Evolutionary conservation across 2,329 filamentous ascomycete species (phyloP), one percentile per base, ranked within the genome.

Genomic region (Graphiopsis chlorocephala): DNA sequence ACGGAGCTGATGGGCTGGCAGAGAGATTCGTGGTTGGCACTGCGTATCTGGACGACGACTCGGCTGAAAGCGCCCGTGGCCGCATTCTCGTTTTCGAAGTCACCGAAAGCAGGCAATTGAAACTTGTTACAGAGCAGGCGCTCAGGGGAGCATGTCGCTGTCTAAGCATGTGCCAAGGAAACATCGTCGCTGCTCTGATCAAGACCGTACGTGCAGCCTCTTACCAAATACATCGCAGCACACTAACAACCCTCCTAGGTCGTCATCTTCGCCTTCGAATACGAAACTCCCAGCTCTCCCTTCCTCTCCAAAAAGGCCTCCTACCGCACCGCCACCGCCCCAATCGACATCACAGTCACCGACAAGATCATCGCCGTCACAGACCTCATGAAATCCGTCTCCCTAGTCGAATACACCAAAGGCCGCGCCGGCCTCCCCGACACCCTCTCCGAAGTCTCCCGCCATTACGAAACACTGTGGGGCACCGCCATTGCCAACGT

Each of bases 11-110:
- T 17, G 80, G 82, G 15, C 74, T 78, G 5, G 85, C 84, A 0
- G 93, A 98, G 75, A 84, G 93, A 48, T 98, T 98, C 73, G 81
- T 98, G n/a, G 86, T 98, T 7, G 95, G 95, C 7, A 98, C 95
- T 0, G 91, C 91, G 63, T 93, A 90, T 71, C 75, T 94, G 8
- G 88, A 91, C 53, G 86, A 87, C 10, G 81, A 85, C 11, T 78
- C 79, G 2, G 78, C 82, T 20, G 80, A 78, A 12, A 79, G 83
- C 15, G 82, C 83, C n/a, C 83, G 86, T 42, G 95, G 95, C 0
- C 88, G 94, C 14, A 91, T 99, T 15, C 75, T 98, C 1, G 84
- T 98, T 0, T 86, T 98, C 33, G 93, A 96, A 59, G 87, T 98
- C 31, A 90, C 91, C 59, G 86, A 86, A 64, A 86, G 92, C 61